Evolutionary conservation across 1,284 basidiomycete genomes (phyloP), one percentile per base, ranked within the genome.

Genomic region (Trichosporon coremiiforme): DNA sequence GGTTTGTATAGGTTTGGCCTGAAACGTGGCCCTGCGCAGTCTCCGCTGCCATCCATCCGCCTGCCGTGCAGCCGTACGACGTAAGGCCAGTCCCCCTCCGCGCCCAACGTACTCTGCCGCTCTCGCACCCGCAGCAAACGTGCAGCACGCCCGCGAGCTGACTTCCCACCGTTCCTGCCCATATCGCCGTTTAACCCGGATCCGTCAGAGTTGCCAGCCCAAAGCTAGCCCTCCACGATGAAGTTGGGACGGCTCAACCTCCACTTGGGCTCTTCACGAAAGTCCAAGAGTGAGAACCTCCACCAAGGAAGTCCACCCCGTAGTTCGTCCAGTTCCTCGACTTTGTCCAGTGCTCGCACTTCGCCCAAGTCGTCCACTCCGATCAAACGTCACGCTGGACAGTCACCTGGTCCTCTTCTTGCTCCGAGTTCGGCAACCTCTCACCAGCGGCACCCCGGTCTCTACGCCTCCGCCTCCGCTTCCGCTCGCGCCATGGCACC

Each of bases 401-500:
- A 45, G 41, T n/a, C 41, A n/a, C 17, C 41, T 45, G 41, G 15
- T 12, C 41, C 41, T 2, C 41, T 15, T 2, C 17, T 7, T 4
- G 15, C 41, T 45, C 41, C 41, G 41, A 45, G 2, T 13, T 22
- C 50, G 50, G 47, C 25, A 25, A 25, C 47, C 20, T 50, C 47
- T 6, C 20, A 4, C 8, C 50, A 4, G 7, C 29, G 29, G 29
- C 17, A 22, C 29, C 57, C 31, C 57, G 29, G 36, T 38, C 36
- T 38, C 36, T 38, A 10, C 10, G 9, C 36, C 36, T 10, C 57
- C 15, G 29, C 12, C 57, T n/a, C 25, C 7, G n/a, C 55, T 25
- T 9, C n/a, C 12, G 29, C 29, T 17, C 38, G 22, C n/a, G 33
- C 57, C 41, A 69, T 69, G 68, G 36, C 65, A 20, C 47, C 68